These are phyloP conservation scores for Prunus campanulata DNA, from an alignment of 306 rosid genomes.

Conservation along the genomic window DNA sequence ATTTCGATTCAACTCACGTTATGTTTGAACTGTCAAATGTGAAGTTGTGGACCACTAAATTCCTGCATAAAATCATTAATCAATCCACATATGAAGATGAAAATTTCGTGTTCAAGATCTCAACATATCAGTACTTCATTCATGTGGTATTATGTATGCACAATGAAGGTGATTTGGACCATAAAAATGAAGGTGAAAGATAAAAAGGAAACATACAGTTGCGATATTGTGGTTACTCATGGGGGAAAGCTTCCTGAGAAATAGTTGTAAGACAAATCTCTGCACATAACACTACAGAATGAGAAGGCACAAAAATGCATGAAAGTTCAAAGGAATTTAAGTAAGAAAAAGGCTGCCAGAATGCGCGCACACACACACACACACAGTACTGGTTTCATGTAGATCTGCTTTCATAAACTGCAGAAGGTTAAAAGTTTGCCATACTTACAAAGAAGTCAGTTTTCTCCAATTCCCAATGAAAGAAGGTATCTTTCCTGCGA, in stretches of 20 bases:
- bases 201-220: constrained; percentile 14
- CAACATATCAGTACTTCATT: not conserved
- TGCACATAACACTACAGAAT: not conserved
- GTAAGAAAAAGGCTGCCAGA: not conserved
- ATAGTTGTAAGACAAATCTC: constrained; percentile 32
- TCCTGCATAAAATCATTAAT: constrained; percentile 19
- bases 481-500: constrained; percentile 26
- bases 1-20: constrained; percentile 4
- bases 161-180: too few relatives aligned
- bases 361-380: not conserved
- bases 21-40: constrained; percentile 9
- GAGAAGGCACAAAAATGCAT: not conserved
- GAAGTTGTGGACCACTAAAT: constrained; percentile 31
- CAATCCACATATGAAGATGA: not conserved
- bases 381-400: not conserved
- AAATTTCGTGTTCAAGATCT: not conserved
- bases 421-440: too few relatives aligned
- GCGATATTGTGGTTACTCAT: constrained; percentile 7
- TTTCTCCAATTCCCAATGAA: constrained; percentile 32
- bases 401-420: not conserved
- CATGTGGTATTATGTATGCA: too few relatives aligned
- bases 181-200: constrained; percentile 1
- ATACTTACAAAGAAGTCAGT: constrained; percentile 12
- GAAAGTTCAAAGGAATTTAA: not conserved
- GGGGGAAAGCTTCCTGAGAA: constrained; percentile 21